A percentile compares a stretch with the other conserved stretches of the same genome.
Evolutionary conservation across 306 rosid species (phyloP).

Genomic region (Citrullus mucosospermus): DNA sequence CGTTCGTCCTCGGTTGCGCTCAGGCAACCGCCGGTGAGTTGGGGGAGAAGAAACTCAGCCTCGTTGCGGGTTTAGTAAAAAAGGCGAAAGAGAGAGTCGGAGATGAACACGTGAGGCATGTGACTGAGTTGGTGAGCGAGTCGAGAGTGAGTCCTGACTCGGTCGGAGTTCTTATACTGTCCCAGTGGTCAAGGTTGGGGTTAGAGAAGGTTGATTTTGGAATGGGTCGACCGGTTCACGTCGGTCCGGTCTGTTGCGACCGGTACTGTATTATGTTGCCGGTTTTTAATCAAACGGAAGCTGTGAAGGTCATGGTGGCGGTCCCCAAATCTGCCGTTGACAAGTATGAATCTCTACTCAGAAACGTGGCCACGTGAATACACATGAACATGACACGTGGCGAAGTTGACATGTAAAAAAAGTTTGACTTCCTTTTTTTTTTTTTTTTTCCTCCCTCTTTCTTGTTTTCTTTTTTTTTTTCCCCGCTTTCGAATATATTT

Average conservation of each 20-base stretch:
- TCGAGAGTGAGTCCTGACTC: slow-evolving; percentile 52
- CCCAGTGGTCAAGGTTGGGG: slow-evolving; percentile 94
- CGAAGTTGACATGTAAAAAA: not conserved
- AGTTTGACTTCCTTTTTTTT: not conserved
- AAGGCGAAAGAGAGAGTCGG: slow-evolving; percentile 62
- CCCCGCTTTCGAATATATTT: not conserved
- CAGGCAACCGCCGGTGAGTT: slow-evolving; percentile 40
- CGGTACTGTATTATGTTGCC: slow-evolving; percentile 74
- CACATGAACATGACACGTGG: not conserved
- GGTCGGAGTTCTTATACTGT: slow-evolving; percentile 63
- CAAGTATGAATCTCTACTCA: slow-evolving; percentile 33
- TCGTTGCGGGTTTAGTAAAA: slow-evolving; percentile 38
- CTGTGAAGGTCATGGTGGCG: slow-evolving; percentile 72
- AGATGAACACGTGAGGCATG: slow-evolving; percentile 47
- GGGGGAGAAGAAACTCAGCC: slow-evolving; percentile 32
- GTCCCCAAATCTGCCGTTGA: slow-evolving; percentile 56
- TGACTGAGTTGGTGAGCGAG: slow-evolving; percentile 46
- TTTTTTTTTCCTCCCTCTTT: too few relatives aligned
- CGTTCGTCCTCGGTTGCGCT: slow-evolving; percentile 70
- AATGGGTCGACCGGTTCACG: slow-evolving; percentile 42
- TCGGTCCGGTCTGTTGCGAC: slow-evolving; percentile 64
- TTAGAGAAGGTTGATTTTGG: slow-evolving; percentile 69
- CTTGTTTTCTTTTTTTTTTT: not conserved
- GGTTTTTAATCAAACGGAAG: slow-evolving; percentile 32
- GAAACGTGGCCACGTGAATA: slow-evolving; percentile 17